A percentile compares a stretch with the other conserved stretches of the same genome.
Evolutionary conservation across 2,329 filamentous ascomycete species (phyloP).

Genomic region (Nigrospora oryzae): DNA sequence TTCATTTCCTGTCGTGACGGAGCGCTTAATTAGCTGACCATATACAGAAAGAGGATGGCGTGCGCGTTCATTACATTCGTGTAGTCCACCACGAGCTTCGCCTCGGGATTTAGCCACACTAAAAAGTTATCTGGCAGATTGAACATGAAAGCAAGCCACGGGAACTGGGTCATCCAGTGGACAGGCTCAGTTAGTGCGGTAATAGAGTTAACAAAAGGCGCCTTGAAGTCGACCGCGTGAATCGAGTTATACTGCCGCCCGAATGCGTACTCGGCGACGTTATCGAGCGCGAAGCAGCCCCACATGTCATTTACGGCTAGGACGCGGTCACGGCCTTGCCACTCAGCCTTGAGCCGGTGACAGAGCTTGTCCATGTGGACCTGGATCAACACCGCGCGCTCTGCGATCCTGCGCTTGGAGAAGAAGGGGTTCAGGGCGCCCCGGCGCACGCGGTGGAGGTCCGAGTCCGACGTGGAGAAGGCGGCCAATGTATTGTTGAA

Average conservation of each 20-base stretch:
- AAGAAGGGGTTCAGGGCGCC: slow-evolving; percentile 16
- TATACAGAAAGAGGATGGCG: too few relatives aligned
- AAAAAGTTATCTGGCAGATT: not conserved
- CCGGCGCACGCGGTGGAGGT: slow-evolving; percentile 7
- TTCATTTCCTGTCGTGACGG: not conserved
- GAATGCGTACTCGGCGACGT: not conserved
- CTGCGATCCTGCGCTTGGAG: slow-evolving; percentile 13
- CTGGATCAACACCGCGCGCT: slow-evolving; percentile 1
- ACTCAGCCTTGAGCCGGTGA: not conserved
- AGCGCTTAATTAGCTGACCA: too few relatives aligned
- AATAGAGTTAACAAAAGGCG: not conserved
- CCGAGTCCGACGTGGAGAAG: slow-evolving; percentile 6
- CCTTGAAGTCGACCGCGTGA: not conserved
- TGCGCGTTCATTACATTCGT: too few relatives aligned
- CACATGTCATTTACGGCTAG: not conserved
- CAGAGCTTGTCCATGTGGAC: slow-evolving; percentile 6
- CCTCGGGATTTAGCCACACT: not conserved
- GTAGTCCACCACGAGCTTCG: too few relatives aligned
- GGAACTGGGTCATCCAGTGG: not conserved
- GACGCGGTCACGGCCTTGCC: not conserved
- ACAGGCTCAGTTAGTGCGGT: not conserved
- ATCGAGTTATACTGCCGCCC: not conserved
- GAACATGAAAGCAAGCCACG: not conserved
- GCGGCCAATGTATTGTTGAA: not conserved
- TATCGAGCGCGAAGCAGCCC: not conserved